Conservation (phyloP, 1,139 yeast species). For the Barnettozyma hawaiiensis region DNA sequence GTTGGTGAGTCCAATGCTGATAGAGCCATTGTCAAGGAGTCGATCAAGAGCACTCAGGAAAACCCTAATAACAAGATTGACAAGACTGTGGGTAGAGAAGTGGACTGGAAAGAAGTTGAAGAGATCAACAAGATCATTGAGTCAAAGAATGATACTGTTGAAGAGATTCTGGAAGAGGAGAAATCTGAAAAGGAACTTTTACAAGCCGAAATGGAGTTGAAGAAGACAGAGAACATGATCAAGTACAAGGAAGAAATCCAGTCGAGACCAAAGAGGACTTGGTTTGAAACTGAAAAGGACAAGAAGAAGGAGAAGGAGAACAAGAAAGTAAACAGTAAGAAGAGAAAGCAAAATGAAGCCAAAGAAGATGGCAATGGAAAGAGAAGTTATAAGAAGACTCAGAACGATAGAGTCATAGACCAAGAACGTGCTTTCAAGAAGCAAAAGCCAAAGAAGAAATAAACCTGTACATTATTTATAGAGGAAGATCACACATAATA, state of each 20-base stretch:
- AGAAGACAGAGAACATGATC: conserved; percentile 77
- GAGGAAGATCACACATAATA: background rate
- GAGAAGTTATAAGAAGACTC: conserved; percentile 67
- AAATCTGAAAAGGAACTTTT: conserved; percentile 79
- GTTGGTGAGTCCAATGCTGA: conserved; percentile 89
- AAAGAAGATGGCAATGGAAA: conserved; percentile 32
- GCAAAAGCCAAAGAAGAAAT: conserved; percentile 29
- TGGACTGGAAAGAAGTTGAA: conserved; percentile 83
- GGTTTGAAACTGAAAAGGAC: conserved; percentile 83
- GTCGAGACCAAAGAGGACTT: conserved; percentile 90
- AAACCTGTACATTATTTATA: conserved; percentile 9
- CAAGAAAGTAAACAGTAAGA: conserved; percentile 42
- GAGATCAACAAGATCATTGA: conserved; percentile 56
- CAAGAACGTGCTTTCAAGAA: conserved; percentile 39
- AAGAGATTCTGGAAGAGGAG: conserved; percentile 83
- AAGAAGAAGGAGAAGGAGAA: conserved; percentile 49
- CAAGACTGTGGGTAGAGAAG: conserved; percentile 73
- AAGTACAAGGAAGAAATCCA: conserved; percentile 78
- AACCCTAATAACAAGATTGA: conserved; percentile 33
- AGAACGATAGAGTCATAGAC: conserved; percentile 49
- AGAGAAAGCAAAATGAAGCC: conserved; percentile 56
- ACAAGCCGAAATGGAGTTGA: conserved; percentile 86
- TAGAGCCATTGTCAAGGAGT: conserved; percentile 82
- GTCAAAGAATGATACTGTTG: conserved; percentile 51
- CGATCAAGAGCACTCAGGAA: conserved; percentile 59